These are phyloP conservation scores for Beauveria rudraprayagi DNA, from an alignment of 2,329 filamentous ascomycete genomes.

Conservation along the genomic window DNA sequence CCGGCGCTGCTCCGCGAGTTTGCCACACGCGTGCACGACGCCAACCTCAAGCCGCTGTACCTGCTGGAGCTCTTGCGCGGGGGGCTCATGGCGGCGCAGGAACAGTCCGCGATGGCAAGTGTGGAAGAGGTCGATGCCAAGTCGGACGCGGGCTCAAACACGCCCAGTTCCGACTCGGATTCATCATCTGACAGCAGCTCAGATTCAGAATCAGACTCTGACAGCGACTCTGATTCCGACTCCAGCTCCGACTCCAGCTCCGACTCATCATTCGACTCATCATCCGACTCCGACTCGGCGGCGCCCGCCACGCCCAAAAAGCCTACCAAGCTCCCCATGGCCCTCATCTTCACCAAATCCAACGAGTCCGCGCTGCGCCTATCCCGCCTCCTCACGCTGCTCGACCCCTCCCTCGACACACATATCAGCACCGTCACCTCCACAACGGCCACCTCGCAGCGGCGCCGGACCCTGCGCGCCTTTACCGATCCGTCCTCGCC, in stretches of 20 bases:
- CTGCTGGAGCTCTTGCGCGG: conserved; percentile 67
- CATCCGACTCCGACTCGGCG: conserved; percentile 23
- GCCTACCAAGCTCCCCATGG: conserved; percentile 29
- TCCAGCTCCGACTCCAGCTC: conserved; percentile 20
- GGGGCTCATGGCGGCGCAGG: conserved; percentile 34
- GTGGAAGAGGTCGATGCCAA: neutral
- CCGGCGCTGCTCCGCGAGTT: conserved; percentile 57
- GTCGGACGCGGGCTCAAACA: conserved; percentile 21
- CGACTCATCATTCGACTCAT: conserved; percentile 1
- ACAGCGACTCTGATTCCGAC: conserved; percentile 19
- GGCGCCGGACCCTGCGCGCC: conserved; percentile 58
- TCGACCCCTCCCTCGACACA: conserved; percentile 50
- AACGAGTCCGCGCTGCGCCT: conserved; percentile 84
- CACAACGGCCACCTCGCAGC: conserved; percentile 63
- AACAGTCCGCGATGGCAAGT: neutral
- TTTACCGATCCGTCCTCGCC: conserved; percentile 60
- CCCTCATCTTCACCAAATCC: conserved; percentile 83
- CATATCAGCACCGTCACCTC: conserved; percentile 67
- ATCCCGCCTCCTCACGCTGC: conserved; percentile 64
- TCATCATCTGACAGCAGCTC: conserved; percentile 28
- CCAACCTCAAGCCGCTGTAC: conserved; percentile 71
- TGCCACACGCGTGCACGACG: conserved; percentile 60
- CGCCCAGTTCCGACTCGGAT: conserved; percentile 12
- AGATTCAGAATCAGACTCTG: conserved; percentile 21
- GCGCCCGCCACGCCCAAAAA: conserved; percentile 1